These are phyloP conservation scores for Plasmodium fragile DNA, from an alignment of 169 alveolate genomes.

Conservation along the genomic window DNA sequence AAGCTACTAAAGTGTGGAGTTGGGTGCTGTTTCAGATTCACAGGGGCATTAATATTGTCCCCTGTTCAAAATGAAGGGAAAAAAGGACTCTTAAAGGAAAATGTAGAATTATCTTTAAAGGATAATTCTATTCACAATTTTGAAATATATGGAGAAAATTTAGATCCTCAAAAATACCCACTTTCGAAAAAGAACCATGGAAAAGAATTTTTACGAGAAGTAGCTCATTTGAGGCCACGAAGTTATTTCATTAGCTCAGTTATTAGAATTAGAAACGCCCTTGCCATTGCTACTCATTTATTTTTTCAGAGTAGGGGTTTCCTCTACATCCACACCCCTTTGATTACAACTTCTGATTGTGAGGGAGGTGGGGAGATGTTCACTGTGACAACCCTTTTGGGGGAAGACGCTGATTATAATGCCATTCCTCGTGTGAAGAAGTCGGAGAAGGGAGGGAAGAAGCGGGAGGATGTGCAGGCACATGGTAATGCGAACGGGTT, in stretches of 20 bases:
- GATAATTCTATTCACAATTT: constrained; percentile 73
- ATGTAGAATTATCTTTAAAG: constrained; percentile 78
- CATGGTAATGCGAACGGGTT: not conserved
- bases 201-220: constrained; percentile 95
- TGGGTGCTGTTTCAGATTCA: constrained; percentile 91
- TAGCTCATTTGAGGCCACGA: constrained; percentile 98
- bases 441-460: constrained; percentile 7
- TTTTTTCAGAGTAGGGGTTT: constrained; percentile 96
- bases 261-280: constrained; percentile 94
- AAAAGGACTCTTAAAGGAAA: constrained; percentile 77
- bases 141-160: constrained; percentile 88
- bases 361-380: constrained; percentile 99
- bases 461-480: constrained; percentile 10
- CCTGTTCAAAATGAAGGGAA: constrained; percentile 92
- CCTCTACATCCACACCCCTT: constrained; percentile 97
- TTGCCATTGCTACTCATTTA: constrained; percentile 96
- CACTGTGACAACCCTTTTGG: constrained; percentile 95
- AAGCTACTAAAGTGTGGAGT: constrained; percentile 81
- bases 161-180: constrained; percentile 95
- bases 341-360: constrained; percentile 99
- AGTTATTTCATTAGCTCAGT: constrained; percentile 95
- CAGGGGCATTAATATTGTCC: constrained; percentile 93
- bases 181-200: constrained; percentile 95
- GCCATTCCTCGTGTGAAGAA: constrained; percentile 58
- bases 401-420: constrained; percentile 80